Conservation (phyloP, 2,329 filamentous ascomycete genomes). For the Xylaria polymorpha region DNA sequence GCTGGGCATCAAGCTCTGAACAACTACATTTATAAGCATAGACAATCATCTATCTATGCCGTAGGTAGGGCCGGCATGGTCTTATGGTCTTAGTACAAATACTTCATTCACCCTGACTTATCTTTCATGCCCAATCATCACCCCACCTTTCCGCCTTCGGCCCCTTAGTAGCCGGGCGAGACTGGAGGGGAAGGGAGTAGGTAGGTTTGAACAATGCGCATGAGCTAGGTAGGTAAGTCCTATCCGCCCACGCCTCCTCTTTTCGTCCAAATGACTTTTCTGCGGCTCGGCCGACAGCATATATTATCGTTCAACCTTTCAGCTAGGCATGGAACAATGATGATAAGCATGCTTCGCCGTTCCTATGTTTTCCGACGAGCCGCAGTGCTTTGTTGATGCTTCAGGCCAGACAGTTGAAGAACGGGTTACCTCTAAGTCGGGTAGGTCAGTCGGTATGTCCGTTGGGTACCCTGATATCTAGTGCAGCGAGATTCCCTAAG, state of each 20-base stretch:
- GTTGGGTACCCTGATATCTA: not conserved
- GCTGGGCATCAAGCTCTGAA: constrained; percentile 33
- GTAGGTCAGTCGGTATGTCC: constrained; percentile 5
- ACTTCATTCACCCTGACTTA: too few species aligned
- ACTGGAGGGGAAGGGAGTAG: not conserved
- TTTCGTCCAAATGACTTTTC: not conserved
- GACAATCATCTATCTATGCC: too few species aligned
- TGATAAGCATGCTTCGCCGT: not conserved
- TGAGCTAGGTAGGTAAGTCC: not conserved
- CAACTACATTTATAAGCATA: not conserved
- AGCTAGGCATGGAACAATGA: not conserved
- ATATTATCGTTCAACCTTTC: not conserved
- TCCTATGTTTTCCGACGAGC: not conserved
- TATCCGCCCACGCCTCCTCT: not conserved
- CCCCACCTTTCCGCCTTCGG: not conserved
- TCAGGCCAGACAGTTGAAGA: not conserved
- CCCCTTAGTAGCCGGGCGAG: constrained; percentile 16
- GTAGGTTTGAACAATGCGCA: not conserved
- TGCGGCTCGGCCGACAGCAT: constrained; percentile 10
- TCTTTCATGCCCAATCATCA: constrained; percentile 23
- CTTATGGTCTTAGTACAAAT: not conserved
- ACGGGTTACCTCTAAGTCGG: constrained; percentile 6
- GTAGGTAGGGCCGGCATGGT: not conserved
- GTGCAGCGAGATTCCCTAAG: not conserved
- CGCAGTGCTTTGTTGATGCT: not conserved